phyloP scores from a whole-genome alignment of 352 stramenopile species.

The Globisporangium paroecandrum region DNA sequence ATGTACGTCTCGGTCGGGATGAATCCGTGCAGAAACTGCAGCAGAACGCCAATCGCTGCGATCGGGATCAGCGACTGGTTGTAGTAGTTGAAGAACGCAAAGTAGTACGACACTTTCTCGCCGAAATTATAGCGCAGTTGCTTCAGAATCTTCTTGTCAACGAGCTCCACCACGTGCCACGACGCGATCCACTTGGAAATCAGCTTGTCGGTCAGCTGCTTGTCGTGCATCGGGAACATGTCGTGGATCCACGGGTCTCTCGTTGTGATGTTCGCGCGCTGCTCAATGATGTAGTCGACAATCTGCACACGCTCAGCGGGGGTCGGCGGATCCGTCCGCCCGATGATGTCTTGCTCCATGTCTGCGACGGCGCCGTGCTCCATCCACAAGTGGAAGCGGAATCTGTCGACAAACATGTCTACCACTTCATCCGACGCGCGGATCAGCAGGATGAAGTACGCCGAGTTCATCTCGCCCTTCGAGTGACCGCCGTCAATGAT shows the following conservation, averaged over 20 bases:
- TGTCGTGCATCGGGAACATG: conserved; percentile 83
- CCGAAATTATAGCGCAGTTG: conserved; percentile 78
- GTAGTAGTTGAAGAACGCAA: conserved; percentile 85
- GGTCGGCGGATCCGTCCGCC: conserved; percentile 51
- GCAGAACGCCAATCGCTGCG: conserved; percentile 56
- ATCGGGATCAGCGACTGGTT: conserved; percentile 73
- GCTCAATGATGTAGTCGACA: conserved; percentile 81
- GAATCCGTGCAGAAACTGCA: conserved; percentile 48
- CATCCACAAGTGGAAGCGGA: conserved; percentile 73
- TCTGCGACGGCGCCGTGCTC: conserved; percentile 77
- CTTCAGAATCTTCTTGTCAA: conserved; percentile 62
- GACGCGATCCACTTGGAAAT: conserved; percentile 68
- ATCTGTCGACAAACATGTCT: conserved; percentile 55
- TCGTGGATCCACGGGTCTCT: conserved; percentile 71
- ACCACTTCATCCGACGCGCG: conserved; percentile 59
- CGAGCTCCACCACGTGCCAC: conserved; percentile 45
- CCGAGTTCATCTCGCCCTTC: conserved; percentile 77
- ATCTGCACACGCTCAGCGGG: conserved; percentile 83
- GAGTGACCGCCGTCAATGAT: conserved; percentile 83
- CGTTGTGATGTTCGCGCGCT: conserved; percentile 57
- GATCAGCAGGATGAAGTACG: conserved; percentile 75
- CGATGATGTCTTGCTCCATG: conserved; percentile 69
- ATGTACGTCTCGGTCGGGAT: conserved; percentile 72
- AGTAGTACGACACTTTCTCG: conserved; percentile 87
- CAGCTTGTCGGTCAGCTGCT: conserved; percentile 58